Evolutionary conservation across 805 yeast genomes (phyloP), one percentile per base, ranked within the genome.

Genomic region (Saccharomycopsis fermentans): DNA sequence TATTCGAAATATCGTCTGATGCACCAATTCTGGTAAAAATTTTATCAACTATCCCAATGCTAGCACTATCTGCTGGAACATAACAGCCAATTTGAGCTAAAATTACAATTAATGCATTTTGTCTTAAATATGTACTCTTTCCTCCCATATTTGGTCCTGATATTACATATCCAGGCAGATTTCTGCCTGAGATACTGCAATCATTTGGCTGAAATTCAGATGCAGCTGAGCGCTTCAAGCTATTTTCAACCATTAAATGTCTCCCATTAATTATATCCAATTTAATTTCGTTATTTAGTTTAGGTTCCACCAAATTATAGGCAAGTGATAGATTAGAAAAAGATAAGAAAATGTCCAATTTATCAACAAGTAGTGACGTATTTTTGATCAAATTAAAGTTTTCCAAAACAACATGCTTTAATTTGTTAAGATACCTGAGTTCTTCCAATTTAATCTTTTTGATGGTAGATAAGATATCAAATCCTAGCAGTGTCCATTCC

Each of bases 141-240:
- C 94, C 94, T 6, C 92, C 92, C 92, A 86, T 86, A 66, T 89
- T 89, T 0, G 96, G 96, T 0, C 96, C 96, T 0, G 96, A 86
- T n/a, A 89, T 81, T 17, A 89, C 75, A 74, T 87, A 78, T 1
- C 79, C 66, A 4, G 70, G 63, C 5, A 67, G 62, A 0, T n/a
- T 9, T 62, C 63, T 24, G 50, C 70, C 62, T 2, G 60, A 48
- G 35, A 71, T 39, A 4, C 48, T n/a, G 60, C 74, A 70, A 55
- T 69, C 71, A 61, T 72, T 72, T 11, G 65, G 60, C 4, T 67
- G 66, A 59, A 72, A 73, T 55, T 67, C 70, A 35, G 69, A 62
- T 1, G 84, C 80, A 26, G 72, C 71, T 1, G 72, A 68, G 8
- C 37, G 24, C 52, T 72, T 76, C 57, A 87, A 72, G 1, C 89